A percentile compares a stretch with the other conserved stretches of the same genome.
phyloP scores from a whole-genome alignment of 768 basidiomycete genomes.

The Chalciporus pseudorubinellus region DNA sequence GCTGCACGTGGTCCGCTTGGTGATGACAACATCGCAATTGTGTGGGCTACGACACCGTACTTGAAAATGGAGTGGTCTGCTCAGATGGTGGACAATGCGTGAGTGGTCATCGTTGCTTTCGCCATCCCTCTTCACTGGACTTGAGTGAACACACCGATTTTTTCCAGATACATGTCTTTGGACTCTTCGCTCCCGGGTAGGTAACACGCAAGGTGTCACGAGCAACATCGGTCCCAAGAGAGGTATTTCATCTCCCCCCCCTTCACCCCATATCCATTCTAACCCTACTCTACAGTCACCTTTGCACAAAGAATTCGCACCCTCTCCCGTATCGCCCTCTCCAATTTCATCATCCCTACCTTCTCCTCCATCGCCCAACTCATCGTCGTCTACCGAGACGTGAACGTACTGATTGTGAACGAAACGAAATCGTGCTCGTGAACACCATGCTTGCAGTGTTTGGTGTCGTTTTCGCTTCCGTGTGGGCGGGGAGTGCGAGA shows the following conservation, averaged over 20 bases:
- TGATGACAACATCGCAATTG: slow-evolving; percentile 5
- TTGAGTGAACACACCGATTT: no score
- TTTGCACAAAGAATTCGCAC: background rate
- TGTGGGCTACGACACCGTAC: slow-evolving; percentile 27
- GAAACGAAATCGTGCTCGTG: slow-evolving; percentile 28
- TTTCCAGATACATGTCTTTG: slow-evolving; percentile 29
- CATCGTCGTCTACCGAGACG: slow-evolving; percentile 27
- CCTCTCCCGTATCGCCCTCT: background rate
- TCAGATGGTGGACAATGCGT: slow-evolving; percentile 32
- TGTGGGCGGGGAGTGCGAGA: slow-evolving; percentile 23
- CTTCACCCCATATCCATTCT: no score
- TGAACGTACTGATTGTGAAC: slow-evolving; percentile 23
- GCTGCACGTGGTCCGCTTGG: slow-evolving; percentile 21
- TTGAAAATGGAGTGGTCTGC: slow-evolving; percentile 34
- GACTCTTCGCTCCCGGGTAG: slow-evolving; percentile 19
- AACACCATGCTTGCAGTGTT: slow-evolving; percentile 33
- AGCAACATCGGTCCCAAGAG: slow-evolving; percentile 17
- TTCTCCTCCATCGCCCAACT: slow-evolving; percentile 32
- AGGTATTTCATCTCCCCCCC: background rate
- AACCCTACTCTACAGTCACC: background rate
- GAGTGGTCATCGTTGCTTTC: background rate
- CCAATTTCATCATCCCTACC: slow-evolving; percentile 5
- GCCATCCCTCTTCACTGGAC: background rate
- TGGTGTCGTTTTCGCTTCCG: slow-evolving; percentile 34
- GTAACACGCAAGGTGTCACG: slow-evolving; percentile 10